Percentiles rank a stretch among this genome's conserved stretches.
Evolutionary conservation across 164 flowering plant species (phyloP).

Genomic region (Tetrastigma voinierianum): DNA sequence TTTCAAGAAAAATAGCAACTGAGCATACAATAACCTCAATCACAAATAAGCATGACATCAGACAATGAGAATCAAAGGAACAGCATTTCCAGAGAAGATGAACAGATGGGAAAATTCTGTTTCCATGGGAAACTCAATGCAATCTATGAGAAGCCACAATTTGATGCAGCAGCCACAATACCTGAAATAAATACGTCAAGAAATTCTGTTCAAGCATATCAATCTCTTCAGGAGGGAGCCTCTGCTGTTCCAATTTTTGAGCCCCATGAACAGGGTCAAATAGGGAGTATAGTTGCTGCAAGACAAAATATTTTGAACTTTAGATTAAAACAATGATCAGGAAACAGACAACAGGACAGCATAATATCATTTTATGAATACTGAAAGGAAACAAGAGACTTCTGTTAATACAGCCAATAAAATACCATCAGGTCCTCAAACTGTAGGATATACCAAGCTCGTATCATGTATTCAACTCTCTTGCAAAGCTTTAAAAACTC

Average conservation of each 20-base stretch:
- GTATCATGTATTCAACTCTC: constrained; percentile 86
- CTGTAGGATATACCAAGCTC: constrained; percentile 94
- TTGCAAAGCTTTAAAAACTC: constrained; percentile 90
- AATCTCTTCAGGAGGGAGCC: constrained; percentile 57
- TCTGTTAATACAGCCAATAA: no score
- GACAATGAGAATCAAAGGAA: no score
- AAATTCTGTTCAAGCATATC: constrained; percentile 90
- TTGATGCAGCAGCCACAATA: constrained; percentile 8
- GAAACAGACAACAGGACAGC: not conserved
- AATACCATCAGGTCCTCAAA: constrained; percentile 96
- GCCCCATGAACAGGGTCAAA: constrained; percentile 81
- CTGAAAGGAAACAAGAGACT: not conserved
- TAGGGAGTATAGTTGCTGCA: constrained; percentile 88
- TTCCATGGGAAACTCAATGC: not conserved
- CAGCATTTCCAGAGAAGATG: no score
- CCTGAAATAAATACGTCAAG: constrained; percentile 74
- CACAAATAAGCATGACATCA: no score
- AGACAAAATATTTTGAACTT: not conserved
- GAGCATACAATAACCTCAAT: no score
- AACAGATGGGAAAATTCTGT: not conserved
- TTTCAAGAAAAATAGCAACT: no score
- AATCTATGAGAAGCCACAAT: not conserved
- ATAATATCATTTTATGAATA: not conserved
- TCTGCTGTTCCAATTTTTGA: constrained; percentile 78
- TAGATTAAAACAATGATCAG: not conserved